Percentiles rank a stretch among this genome's conserved stretches.
Evolutionary conservation across 768 basidiomycete species (phyloP).

Genomic region (Termitomyces sp.): DNA sequence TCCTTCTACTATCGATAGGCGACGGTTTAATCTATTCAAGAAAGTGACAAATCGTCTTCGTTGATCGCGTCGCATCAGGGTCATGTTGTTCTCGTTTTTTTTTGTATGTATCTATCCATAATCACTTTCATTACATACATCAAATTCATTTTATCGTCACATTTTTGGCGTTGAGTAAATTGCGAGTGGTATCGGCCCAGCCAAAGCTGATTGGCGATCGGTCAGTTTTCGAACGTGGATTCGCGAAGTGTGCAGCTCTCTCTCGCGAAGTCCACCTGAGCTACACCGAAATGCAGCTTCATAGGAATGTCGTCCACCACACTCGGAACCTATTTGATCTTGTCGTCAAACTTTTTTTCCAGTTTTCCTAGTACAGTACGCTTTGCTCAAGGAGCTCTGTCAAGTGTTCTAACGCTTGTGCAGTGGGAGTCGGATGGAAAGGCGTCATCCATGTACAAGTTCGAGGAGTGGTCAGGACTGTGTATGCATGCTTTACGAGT

Average conservation of each 20-base stretch:
- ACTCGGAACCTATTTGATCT: neutral
- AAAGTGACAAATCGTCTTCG: neutral
- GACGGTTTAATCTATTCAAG: neutral
- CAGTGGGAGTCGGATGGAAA: too few relatives aligned
- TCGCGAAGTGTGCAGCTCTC: neutral
- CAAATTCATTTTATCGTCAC: neutral
- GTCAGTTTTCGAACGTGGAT: neutral
- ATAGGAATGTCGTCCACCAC: neutral
- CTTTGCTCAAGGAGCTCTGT: neutral
- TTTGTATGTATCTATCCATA: neutral
- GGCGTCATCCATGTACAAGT: too few relatives aligned
- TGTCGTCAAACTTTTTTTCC: neutral
- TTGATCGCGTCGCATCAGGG: neutral
- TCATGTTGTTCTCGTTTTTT: neutral
- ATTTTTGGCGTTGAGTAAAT: neutral
- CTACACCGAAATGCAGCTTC: neutral
- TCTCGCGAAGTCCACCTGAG: neutral
- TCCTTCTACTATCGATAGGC: neutral
- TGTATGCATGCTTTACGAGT: too few relatives aligned
- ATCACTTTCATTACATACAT: neutral
- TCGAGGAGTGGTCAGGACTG: too few relatives aligned
- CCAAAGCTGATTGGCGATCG: neutral
- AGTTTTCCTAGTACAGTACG: neutral
- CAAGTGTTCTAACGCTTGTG: too few relatives aligned
- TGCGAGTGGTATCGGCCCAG: neutral